Conservation (phyloP, 805 yeast genomes). For the Sugiyamaella americana region DNA sequence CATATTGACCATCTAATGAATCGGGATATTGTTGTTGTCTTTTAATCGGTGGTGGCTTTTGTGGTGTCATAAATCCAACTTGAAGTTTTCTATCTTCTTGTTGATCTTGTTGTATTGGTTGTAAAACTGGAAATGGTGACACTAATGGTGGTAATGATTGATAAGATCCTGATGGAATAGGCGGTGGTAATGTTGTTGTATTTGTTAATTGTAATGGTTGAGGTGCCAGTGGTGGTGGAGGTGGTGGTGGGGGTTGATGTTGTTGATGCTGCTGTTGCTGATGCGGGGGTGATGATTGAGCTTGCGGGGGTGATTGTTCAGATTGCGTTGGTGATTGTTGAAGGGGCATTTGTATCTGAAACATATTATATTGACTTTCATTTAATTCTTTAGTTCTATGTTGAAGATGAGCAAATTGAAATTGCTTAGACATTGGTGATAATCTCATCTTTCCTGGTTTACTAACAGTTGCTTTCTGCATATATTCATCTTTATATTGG, state of each 20-base stretch:
- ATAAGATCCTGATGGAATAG: neutral
- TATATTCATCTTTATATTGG: slow-evolving; percentile 73
- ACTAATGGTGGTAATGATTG: neutral
- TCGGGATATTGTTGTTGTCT: neutral
- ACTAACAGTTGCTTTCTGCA: slow-evolving; percentile 73
- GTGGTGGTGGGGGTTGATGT: slow-evolving; percentile 5
- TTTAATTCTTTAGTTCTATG: no score
- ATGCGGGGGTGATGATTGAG: no score
- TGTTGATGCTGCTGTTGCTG: slow-evolving; percentile 12
- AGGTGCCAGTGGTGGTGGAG: slow-evolving; percentile 7
- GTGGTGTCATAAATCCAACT: slow-evolving; percentile 16
- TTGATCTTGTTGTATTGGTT: neutral
- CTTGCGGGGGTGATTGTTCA: no score
- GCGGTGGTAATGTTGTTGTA: neutral
- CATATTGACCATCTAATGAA: slow-evolving; percentile 7
- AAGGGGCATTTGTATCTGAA: no score
- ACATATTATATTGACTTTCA: no score
- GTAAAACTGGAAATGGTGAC: neutral
- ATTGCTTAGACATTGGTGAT: neutral
- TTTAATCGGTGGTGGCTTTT: slow-evolving; percentile 7
- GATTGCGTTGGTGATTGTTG: no score
- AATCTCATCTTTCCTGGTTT: slow-evolving; percentile 15
- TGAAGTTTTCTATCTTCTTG: neutral
- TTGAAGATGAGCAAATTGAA: no score
- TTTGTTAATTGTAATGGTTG: slow-evolving; percentile 19